Base-by-base conservation (phyloP, 2,329 filamentous ascomycete genomes). In the Leptosphaerulina australis region DNA sequence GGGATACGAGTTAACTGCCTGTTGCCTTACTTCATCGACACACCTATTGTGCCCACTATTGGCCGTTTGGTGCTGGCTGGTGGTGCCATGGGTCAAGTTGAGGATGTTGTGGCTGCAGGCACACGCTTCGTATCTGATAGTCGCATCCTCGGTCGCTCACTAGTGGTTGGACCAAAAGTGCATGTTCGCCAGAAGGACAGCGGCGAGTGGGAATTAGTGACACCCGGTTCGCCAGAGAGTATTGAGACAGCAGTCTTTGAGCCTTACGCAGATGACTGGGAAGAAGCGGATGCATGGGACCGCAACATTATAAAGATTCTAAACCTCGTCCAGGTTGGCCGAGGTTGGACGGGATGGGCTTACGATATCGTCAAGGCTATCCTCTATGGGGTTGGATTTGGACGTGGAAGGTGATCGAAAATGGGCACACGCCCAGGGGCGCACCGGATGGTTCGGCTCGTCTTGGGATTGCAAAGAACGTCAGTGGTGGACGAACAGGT, bases 21-120 rank as follows among this genome's bases (percentile, higher is more conserved):
- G n/a, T 81, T 79, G 50, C 86, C 86, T 0, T 88, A 88, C 70
- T 88, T 87, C 67, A 78, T 81, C 60, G 81, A 84, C 59, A 86
- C 83, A 11, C 81, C 83, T n/a, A 78, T 88, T 34, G 66, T 86
- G 3, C 71, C 77, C 0, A 50, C 70, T 1, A 47, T 58, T 1
- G 83, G 76, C 14, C 75, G 81, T 21, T 53, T 79, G 2, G 50
- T 86, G 12, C 75, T 88, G 2, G 81, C 84, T 0, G 86, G 86
- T 11, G 77, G 74, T 3, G 80, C 76, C 2, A 73, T 80, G 55
- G 83, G 81, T 1, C 74, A 76, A 31, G 68, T 79, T 28, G 78
- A 78, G 24, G 83, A 88, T 62, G 86, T 88, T 1, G 77, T 88
- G 2, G 83, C 87, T 53, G 85, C 84, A 3, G 83, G 76, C 0